Evolutionary conservation across 2,329 filamentous ascomycete species (phyloP).

Genomic region (Aspergillus viridinutans): DNA sequence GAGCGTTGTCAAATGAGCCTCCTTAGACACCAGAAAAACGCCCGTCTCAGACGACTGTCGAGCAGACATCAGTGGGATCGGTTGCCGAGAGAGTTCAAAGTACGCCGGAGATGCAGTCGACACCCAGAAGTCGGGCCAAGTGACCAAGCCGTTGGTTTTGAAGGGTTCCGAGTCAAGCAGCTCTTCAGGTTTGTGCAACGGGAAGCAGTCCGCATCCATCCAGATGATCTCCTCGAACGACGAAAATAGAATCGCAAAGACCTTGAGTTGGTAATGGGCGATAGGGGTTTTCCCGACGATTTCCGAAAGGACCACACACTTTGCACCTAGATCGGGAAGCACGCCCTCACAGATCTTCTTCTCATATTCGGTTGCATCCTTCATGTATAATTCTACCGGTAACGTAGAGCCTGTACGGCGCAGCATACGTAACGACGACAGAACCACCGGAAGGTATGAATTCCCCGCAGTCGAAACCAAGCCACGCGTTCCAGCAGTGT

Average conservation of each 20-base stretch:
- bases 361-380: slow-evolving; percentile 38
- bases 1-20: slow-evolving; percentile 30
- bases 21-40: slow-evolving; percentile 34
- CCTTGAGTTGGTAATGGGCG: slow-evolving; percentile 51
- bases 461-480: slow-evolving; percentile 50
- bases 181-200: slow-evolving; percentile 40
- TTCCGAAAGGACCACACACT: slow-evolving; percentile 42
- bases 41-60: slow-evolving; percentile 37
- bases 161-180: slow-evolving; percentile 51
- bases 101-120: slow-evolving; percentile 43
- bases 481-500: slow-evolving; percentile 41
- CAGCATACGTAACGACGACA: slow-evolving; percentile 51
- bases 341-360: slow-evolving; percentile 37
- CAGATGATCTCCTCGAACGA: slow-evolving; percentile 56
- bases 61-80: slow-evolving; percentile 28
- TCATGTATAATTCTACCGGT: slow-evolving; percentile 46
- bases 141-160: slow-evolving; percentile 48
- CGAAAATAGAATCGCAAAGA: slow-evolving; percentile 54
- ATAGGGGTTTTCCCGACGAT: slow-evolving; percentile 38
- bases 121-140: slow-evolving; percentile 55
- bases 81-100: slow-evolving; percentile 37
- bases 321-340: slow-evolving; percentile 39
- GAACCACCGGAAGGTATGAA: slow-evolving; percentile 47
- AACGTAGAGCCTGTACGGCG: slow-evolving; percentile 48
- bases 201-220: slow-evolving; percentile 55